Evolutionary conservation across 2,329 filamentous ascomycete genomes (phyloP), one percentile per base, ranked within the genome.

Genomic region (Colletotrichum truncatum): DNA sequence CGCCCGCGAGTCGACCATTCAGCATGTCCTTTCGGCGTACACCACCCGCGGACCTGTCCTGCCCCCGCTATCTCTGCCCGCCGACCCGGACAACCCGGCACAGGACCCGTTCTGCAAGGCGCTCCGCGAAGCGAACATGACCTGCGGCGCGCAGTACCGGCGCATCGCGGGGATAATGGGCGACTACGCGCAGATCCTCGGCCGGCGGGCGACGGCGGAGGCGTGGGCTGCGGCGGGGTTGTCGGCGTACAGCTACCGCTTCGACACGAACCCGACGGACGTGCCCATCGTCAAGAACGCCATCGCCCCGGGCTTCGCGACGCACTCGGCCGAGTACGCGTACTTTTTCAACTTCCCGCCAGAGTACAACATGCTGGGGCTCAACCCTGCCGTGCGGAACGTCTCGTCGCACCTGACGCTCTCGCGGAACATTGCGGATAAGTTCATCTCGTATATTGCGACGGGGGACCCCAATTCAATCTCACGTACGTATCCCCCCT

Each of bases 181-280:
- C 21, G 69, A 69, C 45, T 60, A 53, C 43, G 55, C 51, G 18
- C 28, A 63, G 16, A 32, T 64, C 16, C 14, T 39, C 14, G 56
- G 62, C 10, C 61, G 64, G n/a, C 51, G 69, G 41, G 16, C 32
- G 11, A 36, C 66, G 30, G 57, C 60, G n/a, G 34, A 54, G 25
- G 54, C 39, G 16, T 66, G 57, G 21, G 66, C 69, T 6, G 53
- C 64, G 32, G n/a, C 51, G 16, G 69, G 68, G 4, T 38, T 59
- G 14, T 55, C 49, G n/a, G 60, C 61, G 9, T 70, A 67, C 28
- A 67, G 56, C n/a, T 70, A 68, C 61, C 41, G 62, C 30, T 70
- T 70, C 43, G 69, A 70, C 48, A 70, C 69, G 12, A 67, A 66
- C 60, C 69, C 69, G n/a, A 69, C 68, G 2, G 36, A 39, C 6